Base-by-base conservation (phyloP, 108 stramenopile genomes). In the Chaetoceros muelleri region DNA sequence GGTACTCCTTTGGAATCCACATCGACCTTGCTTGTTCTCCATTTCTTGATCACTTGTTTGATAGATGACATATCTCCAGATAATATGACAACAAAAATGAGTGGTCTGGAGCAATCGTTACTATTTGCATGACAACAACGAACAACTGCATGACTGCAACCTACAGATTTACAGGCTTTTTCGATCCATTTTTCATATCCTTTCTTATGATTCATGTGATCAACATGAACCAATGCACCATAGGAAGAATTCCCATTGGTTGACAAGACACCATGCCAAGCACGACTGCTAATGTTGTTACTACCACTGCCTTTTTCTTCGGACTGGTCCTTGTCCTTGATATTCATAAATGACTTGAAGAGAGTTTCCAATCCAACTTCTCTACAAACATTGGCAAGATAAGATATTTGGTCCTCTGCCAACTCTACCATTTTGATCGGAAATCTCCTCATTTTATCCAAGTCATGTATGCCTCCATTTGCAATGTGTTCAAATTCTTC, bases 201-300 rank as follows among this genome's bases (percentile, higher is more conserved):
- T 58, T 81, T 89, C 2, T 34, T 56, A 65, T 84, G 63, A 57
- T 84, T 82, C 83, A 89, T 89, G 61, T 89, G 83, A 66, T 89
- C 87, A 13, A 89, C 83, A 58, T 66, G 68, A 26, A 81, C 60
- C 58, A 89, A 53, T 0, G 67, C 79, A 16, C 82, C 87, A 47
- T 78, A 75, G 0, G 44, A 18, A 16, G 46, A 29, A 40, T 24
- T 17, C 17, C 46, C 20, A 5, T 2, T 52, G 22, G 2, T 52
- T 17, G 2, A 0, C 49, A 0, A 52, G 25, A 44, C 8, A 7
- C 31, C 18, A 18, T 31, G 40, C 31, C 44, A 2, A 52, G 60
- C 46, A 52, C 8, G 3, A 23, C 20, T 48, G 16, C 45, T 10
- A 34, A 50, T 26, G 18, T 20, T 46, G 2, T 53, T 60, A 10